Conservation (phyloP, 164 flowering plant species). For the Umbellularia californica region DNA sequence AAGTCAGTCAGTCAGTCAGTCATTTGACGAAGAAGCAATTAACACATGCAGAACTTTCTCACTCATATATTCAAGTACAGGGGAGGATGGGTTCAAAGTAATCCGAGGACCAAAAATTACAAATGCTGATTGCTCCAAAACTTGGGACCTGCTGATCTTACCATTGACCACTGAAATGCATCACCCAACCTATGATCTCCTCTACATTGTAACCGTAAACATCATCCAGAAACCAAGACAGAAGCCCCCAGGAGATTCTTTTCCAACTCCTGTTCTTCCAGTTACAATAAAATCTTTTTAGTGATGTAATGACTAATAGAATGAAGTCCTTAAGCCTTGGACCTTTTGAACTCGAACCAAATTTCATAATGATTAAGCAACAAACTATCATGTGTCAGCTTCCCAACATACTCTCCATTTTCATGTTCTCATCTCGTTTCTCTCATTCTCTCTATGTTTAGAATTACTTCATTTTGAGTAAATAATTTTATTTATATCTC, state of each 20-base stretch:
- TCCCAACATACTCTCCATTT: conserved; percentile 51
- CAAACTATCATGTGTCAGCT: conserved; percentile 88
- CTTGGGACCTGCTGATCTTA: not conserved
- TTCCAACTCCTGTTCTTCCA: not conserved
- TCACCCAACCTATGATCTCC: not conserved
- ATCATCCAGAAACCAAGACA: not conserved
- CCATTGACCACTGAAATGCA: not conserved
- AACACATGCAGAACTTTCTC: not conserved
- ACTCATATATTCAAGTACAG: too few relatives aligned
- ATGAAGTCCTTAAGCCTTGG: conserved; percentile 27
- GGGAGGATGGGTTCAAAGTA: not conserved
- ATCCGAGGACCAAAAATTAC: not conserved
- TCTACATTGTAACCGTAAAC: not conserved
- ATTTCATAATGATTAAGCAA: conserved; percentile 92
- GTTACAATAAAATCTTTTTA: not conserved
- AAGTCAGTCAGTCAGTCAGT: not conserved
- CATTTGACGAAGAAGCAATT: not conserved
- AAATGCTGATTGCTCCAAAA: not conserved
- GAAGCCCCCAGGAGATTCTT: not conserved
- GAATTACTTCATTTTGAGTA: too few relatives aligned
- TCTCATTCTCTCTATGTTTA: too few relatives aligned
- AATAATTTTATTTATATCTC: too few relatives aligned
- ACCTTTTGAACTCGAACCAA: conserved; percentile 81
- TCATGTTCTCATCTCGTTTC: too few relatives aligned
- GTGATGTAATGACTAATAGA: not conserved